Conservation (phyloP, 176 grass and related monocot species). For the Raddia guianensis region DNA sequence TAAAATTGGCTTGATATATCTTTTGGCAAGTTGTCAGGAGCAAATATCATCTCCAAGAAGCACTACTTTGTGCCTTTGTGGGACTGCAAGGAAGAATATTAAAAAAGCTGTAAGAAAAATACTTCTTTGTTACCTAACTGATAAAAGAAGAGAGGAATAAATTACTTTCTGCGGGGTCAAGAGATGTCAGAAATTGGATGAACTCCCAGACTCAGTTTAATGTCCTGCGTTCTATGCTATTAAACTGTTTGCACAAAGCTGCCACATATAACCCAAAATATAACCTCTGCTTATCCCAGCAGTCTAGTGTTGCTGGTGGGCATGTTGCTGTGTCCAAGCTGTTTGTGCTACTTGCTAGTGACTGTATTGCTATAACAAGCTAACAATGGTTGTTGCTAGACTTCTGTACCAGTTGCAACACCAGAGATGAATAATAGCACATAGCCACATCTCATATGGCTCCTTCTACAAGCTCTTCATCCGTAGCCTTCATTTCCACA, state of each 20-base stretch:
- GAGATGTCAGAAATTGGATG: constrained; percentile 19
- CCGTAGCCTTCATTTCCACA: constrained; percentile 63
- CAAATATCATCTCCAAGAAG: constrained; percentile 32
- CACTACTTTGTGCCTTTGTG: constrained; percentile 24
- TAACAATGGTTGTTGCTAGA: not conserved
- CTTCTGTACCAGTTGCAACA: not conserved
- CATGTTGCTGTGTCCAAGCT: constrained; percentile 26
- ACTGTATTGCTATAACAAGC: constrained; percentile 12
- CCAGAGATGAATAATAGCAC: constrained; percentile 24
- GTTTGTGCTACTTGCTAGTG: constrained; percentile 9
- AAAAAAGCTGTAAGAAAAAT: constrained; percentile 14
- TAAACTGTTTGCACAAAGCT: constrained; percentile 1
- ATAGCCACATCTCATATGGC: constrained; percentile 7
- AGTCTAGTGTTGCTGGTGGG: constrained; percentile 8
- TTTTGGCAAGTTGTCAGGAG: constrained; percentile 34
- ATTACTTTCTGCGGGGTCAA: constrained; percentile 35
- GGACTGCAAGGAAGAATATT: constrained; percentile 34
- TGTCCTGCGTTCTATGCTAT: constrained; percentile 7
- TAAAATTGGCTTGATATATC: constrained; percentile 47
- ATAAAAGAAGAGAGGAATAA: not conserved
- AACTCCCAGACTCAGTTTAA: not conserved
- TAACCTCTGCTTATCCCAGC: constrained; percentile 24
- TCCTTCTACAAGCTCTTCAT: constrained; percentile 27
- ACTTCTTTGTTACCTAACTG: constrained; percentile 19
- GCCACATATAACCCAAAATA: constrained; percentile 26